These are phyloP conservation scores for Zygnema cylindricum DNA, from an alignment of 139 green algal genomes.

Conservation along the genomic window DNA sequence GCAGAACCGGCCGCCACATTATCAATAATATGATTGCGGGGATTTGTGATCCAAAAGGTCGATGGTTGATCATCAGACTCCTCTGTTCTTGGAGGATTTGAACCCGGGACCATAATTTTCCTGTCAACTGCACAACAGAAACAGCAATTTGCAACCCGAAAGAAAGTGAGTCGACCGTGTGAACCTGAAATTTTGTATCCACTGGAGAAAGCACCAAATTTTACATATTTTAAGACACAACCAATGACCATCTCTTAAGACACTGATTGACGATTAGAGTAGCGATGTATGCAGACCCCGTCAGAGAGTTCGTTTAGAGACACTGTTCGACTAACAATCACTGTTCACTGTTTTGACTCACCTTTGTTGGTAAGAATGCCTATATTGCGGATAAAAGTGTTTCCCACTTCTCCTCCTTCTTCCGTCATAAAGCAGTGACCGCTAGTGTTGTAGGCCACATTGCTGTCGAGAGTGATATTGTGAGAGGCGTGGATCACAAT, in stretches of 20 bases:
- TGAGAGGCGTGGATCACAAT: conserved; percentile 55
- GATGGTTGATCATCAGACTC: conserved; percentile 75
- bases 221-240: too few species aligned
- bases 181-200: too few species aligned
- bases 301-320: too few species aligned
- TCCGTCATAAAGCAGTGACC: conserved; percentile 67
- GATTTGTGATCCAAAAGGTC: conserved; percentile 75
- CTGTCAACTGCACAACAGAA: neutral
- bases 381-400: conserved; percentile 69
- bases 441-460: conserved; percentile 73
- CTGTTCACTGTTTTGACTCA: conserved; percentile 82
- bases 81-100: neutral
- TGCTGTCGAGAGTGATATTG: conserved; percentile 61
- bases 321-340: too few species aligned
- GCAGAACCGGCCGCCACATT: conserved; percentile 65
- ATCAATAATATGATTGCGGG: conserved; percentile 70
- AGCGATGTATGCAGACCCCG: too few species aligned
- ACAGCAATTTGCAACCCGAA: too few species aligned
- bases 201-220: too few species aligned
- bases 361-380: conserved; percentile 67
- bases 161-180: too few species aligned
- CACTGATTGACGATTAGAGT: too few species aligned
- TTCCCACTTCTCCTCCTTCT: conserved; percentile 63
- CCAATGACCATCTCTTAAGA: too few species aligned
- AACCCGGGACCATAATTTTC: neutral